A percentile compares a stretch with the other conserved stretches of the same genome.
Conservation (phyloP, 148 eudicot genomes). For the Silene conica region DNA sequence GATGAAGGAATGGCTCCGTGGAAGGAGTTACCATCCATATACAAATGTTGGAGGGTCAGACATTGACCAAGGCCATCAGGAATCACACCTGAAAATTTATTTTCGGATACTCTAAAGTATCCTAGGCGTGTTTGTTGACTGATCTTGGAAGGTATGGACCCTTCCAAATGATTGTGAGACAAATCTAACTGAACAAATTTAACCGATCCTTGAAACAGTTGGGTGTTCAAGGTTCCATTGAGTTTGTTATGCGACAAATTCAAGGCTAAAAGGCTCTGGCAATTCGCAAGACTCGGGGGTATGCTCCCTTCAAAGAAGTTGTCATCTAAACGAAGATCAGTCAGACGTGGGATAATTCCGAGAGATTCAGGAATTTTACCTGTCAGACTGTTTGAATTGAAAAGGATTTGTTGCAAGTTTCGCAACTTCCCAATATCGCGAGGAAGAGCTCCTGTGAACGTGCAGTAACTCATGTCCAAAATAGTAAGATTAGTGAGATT, state of each 20-base stretch:
- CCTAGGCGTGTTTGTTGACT: neutral
- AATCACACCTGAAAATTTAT: conserved; percentile 12
- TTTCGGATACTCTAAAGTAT: conserved; percentile 1
- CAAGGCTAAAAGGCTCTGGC: neutral
- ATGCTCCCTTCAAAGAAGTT: conserved; percentile 13
- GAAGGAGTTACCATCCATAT: conserved; percentile 12
- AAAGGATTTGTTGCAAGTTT: neutral
- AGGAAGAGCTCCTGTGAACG: conserved; percentile 10
- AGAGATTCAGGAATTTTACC: conserved; percentile 16
- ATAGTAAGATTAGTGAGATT: conserved; percentile 9
- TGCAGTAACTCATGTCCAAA: no score
- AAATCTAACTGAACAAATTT: neutral
- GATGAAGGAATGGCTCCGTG: conserved; percentile 22
- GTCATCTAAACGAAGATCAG: neutral
- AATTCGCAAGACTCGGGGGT: conserved; percentile 10
- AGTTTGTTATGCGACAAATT: neutral
- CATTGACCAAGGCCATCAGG: conserved; percentile 17
- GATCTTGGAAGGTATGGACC: conserved; percentile 23
- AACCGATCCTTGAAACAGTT: neutral
- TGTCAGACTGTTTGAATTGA: conserved; percentile 8
- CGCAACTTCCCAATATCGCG: conserved; percentile 13
- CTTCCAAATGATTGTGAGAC: conserved; percentile 5
- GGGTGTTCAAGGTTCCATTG: neutral
- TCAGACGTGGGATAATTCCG: neutral
- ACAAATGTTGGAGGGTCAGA: neutral